Base-by-base conservation (phyloP, 2,329 filamentous ascomycete species). In the Fusarium brevicatenulatum region DNA sequence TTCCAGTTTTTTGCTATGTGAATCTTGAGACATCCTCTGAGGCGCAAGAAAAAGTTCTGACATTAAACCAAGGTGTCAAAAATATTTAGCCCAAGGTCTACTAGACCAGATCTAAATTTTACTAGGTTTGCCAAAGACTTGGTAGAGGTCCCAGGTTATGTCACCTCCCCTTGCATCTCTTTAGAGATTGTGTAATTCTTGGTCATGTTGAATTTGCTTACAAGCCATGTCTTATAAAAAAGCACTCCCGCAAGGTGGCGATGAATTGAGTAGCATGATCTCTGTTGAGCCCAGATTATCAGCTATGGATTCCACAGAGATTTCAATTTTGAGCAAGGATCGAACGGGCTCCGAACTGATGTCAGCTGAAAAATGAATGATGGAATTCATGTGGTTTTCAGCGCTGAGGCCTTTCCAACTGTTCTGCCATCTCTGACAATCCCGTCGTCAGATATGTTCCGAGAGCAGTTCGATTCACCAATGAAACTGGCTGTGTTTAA, bases 1-100 rank as follows among this genome's bases (percentile, higher is more conserved):
- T 67, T 71, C 34, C 30, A 53, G 32, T 49, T 30, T 28, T 43
- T 46, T 59, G 44, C 40, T 15, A 47, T 39, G 65, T 69, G 65
- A 69, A 37, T 21, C 19, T 46, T 36, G 43, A 37, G 49, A 47
- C 30, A 37, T 42, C 18, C 16, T 30, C 30, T 23, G n/a, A 34
- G n/a, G 47, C 11, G n/a, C 16, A 23, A 34, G 11, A 50, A 50
- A 50, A 50, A 50, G 10, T 23, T 34, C 11, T 34, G 21, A 19
- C 47, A 34, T 50, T 10, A 18, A 50, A 34, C 16, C 30, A 50
- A 34, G 46, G 21, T 49, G 28, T 21, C 15, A 32, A 12, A n/a
- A 49, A 12, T 32, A 49, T 49, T n/a, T 12, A 32, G 16, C n/a
- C 46, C 28, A 18, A 49, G 47, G 21, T 23, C 47, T 23, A n/a